Evolutionary conservation across 805 yeast genomes (phyloP).

Genomic region (Myxozyma nipponensis): DNA sequence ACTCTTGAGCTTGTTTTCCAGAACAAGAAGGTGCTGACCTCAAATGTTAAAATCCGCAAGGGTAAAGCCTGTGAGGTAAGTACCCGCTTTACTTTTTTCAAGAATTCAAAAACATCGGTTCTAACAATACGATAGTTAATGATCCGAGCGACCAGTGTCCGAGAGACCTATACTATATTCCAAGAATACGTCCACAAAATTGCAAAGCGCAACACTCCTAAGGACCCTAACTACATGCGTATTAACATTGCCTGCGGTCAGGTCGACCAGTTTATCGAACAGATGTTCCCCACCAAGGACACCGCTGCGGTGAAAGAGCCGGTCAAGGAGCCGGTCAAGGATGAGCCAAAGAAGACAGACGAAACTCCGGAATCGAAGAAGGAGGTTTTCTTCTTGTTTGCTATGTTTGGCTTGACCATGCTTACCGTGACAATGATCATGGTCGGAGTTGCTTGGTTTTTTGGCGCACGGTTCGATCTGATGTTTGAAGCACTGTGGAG

Average conservation of each 20-base stretch:
- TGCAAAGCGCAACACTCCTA: constrained; percentile 71
- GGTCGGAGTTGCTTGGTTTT: constrained; percentile 31
- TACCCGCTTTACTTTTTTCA: neutral
- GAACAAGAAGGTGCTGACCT: constrained; percentile 66
- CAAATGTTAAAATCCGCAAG: constrained; percentile 82
- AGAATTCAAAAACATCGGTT: neutral
- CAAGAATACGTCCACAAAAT: constrained; percentile 67
- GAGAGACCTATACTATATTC: constrained; percentile 74
- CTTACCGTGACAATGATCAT: constrained; percentile 12
- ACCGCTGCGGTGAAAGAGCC: too few relatives aligned
- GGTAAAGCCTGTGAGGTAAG: constrained; percentile 56
- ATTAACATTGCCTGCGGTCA: constrained; percentile 84
- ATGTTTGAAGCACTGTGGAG: constrained; percentile 28
- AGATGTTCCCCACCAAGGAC: constrained; percentile 30
- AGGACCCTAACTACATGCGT: constrained; percentile 80
- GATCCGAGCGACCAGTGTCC: constrained; percentile 65
- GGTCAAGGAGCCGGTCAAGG: neutral
- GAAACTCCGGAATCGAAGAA: constrained; percentile 17
- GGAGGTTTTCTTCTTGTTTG: constrained; percentile 25
- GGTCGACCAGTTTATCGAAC: constrained; percentile 81
- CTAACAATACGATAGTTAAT: constrained; percentile 44
- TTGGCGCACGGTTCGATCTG: constrained; percentile 35
- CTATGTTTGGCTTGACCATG: constrained; percentile 25
- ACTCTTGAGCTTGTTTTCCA: constrained; percentile 81
- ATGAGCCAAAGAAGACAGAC: constrained; percentile 2